phyloP scores from a whole-genome alignment of 345 rosid genomes.

The Geranium brycei region DNA sequence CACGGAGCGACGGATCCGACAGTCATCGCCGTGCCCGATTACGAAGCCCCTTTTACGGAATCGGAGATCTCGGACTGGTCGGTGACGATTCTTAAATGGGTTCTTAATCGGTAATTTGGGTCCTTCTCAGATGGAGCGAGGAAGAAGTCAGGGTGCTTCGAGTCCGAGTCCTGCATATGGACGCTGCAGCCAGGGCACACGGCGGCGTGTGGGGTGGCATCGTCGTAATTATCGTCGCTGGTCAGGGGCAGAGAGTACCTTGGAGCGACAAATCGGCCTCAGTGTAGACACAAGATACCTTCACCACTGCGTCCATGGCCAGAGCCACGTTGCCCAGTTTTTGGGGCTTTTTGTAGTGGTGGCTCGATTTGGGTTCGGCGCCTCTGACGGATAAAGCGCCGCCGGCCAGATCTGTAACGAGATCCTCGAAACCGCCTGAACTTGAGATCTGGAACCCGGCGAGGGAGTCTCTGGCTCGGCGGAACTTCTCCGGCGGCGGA shows the following conservation, averaged over 20 bases:
- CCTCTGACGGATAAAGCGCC: too few species aligned
- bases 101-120: constrained; percentile 13
- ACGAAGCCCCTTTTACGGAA: constrained; percentile 53
- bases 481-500: too few species aligned
- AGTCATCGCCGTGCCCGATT: constrained; percentile 26
- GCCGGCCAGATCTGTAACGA: too few species aligned
- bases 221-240: constrained; percentile 82
- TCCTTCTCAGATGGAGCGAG: constrained; percentile 32
- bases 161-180: constrained; percentile 58
- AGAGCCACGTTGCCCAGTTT: constrained; percentile 27
- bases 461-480: too few species aligned
- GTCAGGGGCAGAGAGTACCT: constrained; percentile 17
- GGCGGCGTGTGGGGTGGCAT: constrained; percentile 32
- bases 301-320: constrained; percentile 84
- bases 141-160: constrained; percentile 74
- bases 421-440: too few species aligned
- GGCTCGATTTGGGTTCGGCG: too few species aligned
- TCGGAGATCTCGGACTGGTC: constrained; percentile 40
- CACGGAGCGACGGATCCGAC: too few species aligned
- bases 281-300: constrained; percentile 79
- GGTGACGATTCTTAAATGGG: constrained; percentile 39
- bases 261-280: constrained; percentile 74
- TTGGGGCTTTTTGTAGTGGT: too few species aligned
- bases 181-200: constrained; percentile 94
- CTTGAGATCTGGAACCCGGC: too few species aligned